These are phyloP conservation scores for Talaromyces piceae DNA, from an alignment of 2,329 filamentous ascomycete species.

Conservation along the genomic window DNA sequence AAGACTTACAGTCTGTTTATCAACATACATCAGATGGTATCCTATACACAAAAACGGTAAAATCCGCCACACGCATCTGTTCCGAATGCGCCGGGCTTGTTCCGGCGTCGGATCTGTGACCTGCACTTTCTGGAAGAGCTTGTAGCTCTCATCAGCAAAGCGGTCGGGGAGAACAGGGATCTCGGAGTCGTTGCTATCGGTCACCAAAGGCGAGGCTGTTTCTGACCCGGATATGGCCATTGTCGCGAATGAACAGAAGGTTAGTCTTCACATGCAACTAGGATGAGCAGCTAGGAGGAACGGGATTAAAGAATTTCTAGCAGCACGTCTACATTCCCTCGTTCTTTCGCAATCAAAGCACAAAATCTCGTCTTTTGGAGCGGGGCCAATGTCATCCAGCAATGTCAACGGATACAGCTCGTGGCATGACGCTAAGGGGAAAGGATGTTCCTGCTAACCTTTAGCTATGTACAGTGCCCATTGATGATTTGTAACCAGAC, in stretches of 20 bases:
- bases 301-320: too few species aligned
- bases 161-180: constrained; percentile 29
- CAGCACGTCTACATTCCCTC: too few species aligned
- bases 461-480: too few species aligned
- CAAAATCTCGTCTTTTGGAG: background rate
- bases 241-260: too few species aligned
- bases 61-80: constrained; percentile 31
- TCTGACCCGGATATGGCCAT: background rate
- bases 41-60: constrained; percentile 34
- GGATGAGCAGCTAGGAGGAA: too few species aligned
- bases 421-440: too few species aligned
- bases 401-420: too few species aligned
- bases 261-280: too few species aligned
- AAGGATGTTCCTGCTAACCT: too few species aligned
- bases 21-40: constrained; percentile 36
- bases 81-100: constrained; percentile 22
- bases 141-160: constrained; percentile 38
- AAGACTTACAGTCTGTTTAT: constrained; percentile 29
- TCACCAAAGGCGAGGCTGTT: constrained; percentile 1
- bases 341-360: constrained; percentile 3
- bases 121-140: constrained; percentile 32
- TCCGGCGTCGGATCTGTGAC: constrained; percentile 28
- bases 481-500: too few species aligned
- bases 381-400: background rate
- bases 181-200: background rate